Evolutionary conservation across 768 basidiomycete species (phyloP), one percentile per base, ranked within the genome.

Genomic region (Dioszegia hungarica): DNA sequence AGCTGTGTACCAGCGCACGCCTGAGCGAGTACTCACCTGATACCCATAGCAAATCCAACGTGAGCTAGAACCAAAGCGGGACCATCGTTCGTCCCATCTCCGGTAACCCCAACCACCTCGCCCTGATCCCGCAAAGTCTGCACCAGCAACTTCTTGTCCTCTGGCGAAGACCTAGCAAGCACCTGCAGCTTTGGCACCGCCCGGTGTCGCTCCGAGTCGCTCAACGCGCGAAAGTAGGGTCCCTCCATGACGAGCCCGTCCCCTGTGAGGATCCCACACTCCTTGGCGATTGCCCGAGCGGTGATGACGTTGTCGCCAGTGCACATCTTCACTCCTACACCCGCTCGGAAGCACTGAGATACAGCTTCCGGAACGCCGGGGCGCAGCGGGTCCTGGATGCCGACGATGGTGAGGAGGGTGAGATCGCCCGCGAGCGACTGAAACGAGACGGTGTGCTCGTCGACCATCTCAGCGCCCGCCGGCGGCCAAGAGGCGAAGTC

Each of bases 41-140:
- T 72, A 65, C 70, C 73, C 75, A 72, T 75, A 8, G 68, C 90
- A 79, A 98, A 98, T 27, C 95, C 94, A 28, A 99, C 92, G 67
- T 98, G 81, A 22, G 95, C 94, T 0, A 88, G 88, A 79, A 93
- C 94, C 59, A 98, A 82, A 8, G 93, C 93, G 28, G 92, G 93
- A 0, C 91, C 94, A 71, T 99, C 95, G 77, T 99, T 98, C 3
- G 93, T 95, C 61, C 95, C 95, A 62, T 98, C 95, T 40, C 95
- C 95, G 25, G 95, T 97, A 40, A 98, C 94, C 58, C 90, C 90
- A 51, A 77, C 75, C 57, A 91, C 86, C 75, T 94, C 89, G 12
- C 91, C 92, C 47, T 92, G 82, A 19, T 80, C 79, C 73, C 89
- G 89, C 44, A 97, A 82, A n/a, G 85, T 90, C 72, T 89, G 85